These are phyloP conservation scores for Eucalyptus marginata DNA, from an alignment of 345 rosid species.

Conservation along the genomic window DNA sequence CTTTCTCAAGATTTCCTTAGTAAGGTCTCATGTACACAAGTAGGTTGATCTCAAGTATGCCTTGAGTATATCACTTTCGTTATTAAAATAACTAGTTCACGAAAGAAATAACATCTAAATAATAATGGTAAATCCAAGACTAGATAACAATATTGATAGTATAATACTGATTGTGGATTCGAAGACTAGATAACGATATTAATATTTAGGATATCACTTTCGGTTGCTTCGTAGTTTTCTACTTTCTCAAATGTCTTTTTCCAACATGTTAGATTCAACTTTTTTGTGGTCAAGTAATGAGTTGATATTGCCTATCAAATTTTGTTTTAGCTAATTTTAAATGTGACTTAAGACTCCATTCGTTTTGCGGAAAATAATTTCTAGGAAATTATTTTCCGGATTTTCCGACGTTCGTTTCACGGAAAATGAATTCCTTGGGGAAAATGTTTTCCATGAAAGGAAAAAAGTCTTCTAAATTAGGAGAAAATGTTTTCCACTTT, in stretches of 20 bases:
- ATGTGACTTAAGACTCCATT: not conserved
- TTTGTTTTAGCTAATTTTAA: not conserved
- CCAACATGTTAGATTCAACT: not conserved
- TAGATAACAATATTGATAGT: too few relatives aligned
- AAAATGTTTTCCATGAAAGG: too few relatives aligned
- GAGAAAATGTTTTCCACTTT: too few relatives aligned
- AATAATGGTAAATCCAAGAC: too few relatives aligned
- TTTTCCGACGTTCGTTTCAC: too few relatives aligned
- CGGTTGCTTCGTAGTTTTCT: fast-evolving
- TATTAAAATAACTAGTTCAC: not conserved
- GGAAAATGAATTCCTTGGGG: too few relatives aligned
- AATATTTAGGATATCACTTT: too few relatives aligned
- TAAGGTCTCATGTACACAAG: not conserved
- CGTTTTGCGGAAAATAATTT: too few relatives aligned
- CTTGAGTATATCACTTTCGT: not conserved
- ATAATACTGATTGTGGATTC: too few relatives aligned
- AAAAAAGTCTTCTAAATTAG: too few relatives aligned
- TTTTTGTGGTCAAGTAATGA: too few relatives aligned
- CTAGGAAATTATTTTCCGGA: too few relatives aligned
- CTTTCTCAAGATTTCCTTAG: not conserved
- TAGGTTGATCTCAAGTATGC: not conserved
- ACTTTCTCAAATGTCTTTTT: not conserved
- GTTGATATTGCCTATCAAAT: not conserved
- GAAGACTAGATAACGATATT: not conserved
- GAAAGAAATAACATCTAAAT: not conserved